phyloP scores from a whole-genome alignment of 345 rosid genomes.

The Aquilaria yunnanensis region DNA sequence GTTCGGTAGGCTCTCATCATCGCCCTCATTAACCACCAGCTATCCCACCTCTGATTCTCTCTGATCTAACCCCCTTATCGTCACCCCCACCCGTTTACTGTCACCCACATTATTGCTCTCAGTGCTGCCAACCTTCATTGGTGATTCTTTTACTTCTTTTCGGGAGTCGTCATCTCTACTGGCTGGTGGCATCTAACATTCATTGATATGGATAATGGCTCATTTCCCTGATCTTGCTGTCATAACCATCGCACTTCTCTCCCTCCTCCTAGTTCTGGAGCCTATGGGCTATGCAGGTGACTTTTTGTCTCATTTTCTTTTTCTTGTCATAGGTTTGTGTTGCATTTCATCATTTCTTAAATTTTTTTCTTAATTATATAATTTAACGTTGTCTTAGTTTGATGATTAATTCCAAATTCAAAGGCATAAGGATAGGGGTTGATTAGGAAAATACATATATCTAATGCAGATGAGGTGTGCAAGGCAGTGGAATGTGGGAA shows the following conservation, averaged over 20 bases:
- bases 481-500: slow-evolving; percentile 52
- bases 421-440: not conserved
- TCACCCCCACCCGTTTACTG: no score
- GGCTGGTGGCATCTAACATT: not conserved
- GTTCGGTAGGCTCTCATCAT: no score
- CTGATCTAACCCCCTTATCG: no score
- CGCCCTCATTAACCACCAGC: no score
- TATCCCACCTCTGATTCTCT: no score
- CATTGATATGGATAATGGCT: slow-evolving; percentile 18
- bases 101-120: no score
- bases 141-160: no score
- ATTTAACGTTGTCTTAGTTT: not conserved
- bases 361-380: not conserved
- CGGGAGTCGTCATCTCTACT: no score
- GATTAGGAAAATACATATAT: not conserved
- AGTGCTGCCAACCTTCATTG: no score
- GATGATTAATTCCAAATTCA: not conserved
- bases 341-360: not conserved
- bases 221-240: not conserved
- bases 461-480: slow-evolving; percentile 42
- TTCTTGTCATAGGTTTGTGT: slow-evolving; percentile 30
- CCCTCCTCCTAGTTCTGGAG: slow-evolving; percentile 18
- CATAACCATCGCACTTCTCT: slow-evolving; percentile 16
- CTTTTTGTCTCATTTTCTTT: slow-evolving; percentile 31
- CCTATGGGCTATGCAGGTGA: slow-evolving; percentile 25